These are phyloP conservation scores for Pichia norvegensis DNA, from an alignment of 1,139 yeast genomes.

Conservation along the genomic window DNA sequence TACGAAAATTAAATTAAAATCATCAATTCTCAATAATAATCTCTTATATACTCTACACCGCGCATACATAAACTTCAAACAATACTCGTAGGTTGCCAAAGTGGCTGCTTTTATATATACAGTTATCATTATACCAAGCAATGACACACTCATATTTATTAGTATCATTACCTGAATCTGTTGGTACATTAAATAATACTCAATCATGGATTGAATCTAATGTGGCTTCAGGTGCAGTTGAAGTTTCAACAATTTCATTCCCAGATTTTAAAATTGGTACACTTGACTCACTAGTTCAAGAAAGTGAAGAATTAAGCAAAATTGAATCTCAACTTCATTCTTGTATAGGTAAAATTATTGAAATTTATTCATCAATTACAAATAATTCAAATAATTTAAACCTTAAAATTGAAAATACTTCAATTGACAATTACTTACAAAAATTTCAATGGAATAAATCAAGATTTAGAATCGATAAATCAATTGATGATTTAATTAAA, in stretches of 20 bases:
- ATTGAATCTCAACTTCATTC: slow-evolving; percentile 66
- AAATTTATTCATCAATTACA: slow-evolving; percentile 38
- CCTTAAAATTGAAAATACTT: slow-evolving; percentile 32
- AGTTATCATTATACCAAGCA: neutral
- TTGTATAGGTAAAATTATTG: slow-evolving; percentile 68
- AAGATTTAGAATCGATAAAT: slow-evolving; percentile 77
- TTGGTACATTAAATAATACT: slow-evolving; percentile 29
- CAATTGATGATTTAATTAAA: slow-evolving; percentile 68
- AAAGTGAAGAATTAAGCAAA: slow-evolving; percentile 81
- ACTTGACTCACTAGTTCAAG: slow-evolving; percentile 80
- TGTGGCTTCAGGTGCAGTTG: slow-evolving; percentile 38
- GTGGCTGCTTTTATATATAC: neutral
- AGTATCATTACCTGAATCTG: slow-evolving; percentile 47
- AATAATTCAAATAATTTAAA: slow-evolving; percentile 3
- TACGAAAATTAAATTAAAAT: slow-evolving; percentile 2
- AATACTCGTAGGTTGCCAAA: neutral
- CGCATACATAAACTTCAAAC: no score
- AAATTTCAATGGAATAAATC: slow-evolving; percentile 80
- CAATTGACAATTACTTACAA: slow-evolving; percentile 58
- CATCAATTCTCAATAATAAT: no score
- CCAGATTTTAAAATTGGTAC: slow-evolving; percentile 96
- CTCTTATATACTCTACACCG: no score
- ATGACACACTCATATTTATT: slow-evolving; percentile 31
- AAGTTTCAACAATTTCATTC: slow-evolving; percentile 42
- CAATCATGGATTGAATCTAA: slow-evolving; percentile 36